Percentiles rank a stretch among this genome's conserved stretches.
phyloP scores from a whole-genome alignment of 306 rosid genomes.

The Castanospermum australe region DNA sequence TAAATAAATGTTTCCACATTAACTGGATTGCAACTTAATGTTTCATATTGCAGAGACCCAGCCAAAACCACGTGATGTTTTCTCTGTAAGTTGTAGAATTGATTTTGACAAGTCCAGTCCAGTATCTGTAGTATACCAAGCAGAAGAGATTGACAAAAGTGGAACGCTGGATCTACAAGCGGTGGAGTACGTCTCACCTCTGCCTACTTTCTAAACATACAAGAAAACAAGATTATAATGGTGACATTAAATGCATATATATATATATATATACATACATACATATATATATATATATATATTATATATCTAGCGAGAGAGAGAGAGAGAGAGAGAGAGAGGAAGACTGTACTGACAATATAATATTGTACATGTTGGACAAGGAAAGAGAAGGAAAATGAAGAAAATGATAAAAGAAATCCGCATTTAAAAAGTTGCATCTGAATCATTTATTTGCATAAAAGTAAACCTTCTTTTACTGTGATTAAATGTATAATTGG shows the following conservation, averaged over 20 bases:
- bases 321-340: too few species aligned
- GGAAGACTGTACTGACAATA: background rate
- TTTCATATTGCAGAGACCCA: constrained; percentile 37
- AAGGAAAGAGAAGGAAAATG: background rate
- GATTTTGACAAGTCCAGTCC: constrained; percentile 39
- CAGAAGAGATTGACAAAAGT: constrained; percentile 32
- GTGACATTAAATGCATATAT: background rate
- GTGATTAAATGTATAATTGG: background rate
- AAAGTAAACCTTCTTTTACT: background rate
- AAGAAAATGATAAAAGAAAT: background rate
- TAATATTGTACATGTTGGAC: background rate
- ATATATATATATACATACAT: background rate
- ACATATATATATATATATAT: too few species aligned
- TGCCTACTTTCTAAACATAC: background rate
- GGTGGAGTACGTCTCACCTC: constrained; percentile 38
- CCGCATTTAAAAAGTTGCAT: background rate
- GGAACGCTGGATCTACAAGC: constrained; percentile 17
- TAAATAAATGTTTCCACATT: background rate
- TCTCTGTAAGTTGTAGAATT: constrained; percentile 14
- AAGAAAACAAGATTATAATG: background rate
- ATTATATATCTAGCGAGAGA: too few species aligned
- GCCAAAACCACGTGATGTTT: constrained; percentile 8
- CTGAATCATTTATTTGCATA: background rate
- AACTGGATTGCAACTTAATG: background rate
- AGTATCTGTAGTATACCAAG: constrained; percentile 53